These are phyloP conservation scores for Escallonia rubra DNA, from an alignment of 129 eudicot genomes.

Conservation along the genomic window DNA sequence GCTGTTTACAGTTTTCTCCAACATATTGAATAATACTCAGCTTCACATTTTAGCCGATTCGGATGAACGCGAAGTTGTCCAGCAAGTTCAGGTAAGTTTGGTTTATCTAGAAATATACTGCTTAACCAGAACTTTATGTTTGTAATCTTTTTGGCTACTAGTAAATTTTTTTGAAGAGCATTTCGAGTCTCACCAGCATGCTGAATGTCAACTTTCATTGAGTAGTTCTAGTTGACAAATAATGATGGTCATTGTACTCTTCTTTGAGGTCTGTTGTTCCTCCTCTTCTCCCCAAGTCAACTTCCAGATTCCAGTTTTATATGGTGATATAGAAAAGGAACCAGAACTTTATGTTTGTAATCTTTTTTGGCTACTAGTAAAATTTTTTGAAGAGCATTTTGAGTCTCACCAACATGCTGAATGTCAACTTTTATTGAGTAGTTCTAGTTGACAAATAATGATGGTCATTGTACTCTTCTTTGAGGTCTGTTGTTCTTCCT, in stretches of 20 bases:
- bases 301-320: no score
- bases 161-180: not conserved
- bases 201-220: no score
- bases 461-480: no score
- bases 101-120: not conserved
- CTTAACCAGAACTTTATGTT: not conserved
- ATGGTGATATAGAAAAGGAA: no score
- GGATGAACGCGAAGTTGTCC: conserved; percentile 95
- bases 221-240: no score
- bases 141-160: not conserved
- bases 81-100: conserved; percentile 82
- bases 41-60: conserved; percentile 96
- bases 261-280: no score
- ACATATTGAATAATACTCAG: conserved; percentile 85
- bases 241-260: no score
- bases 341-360: not conserved
- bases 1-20: conserved; percentile 73
- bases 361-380: not conserved
- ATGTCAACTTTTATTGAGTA: no score
- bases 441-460: no score
- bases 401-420: not conserved
- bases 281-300: no score
- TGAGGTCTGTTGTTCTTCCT: no score
- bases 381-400: not conserved
- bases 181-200: not conserved